Conservation (phyloP, 441 rosid genomes). For the Euphorbia schlechtendalii region DNA sequence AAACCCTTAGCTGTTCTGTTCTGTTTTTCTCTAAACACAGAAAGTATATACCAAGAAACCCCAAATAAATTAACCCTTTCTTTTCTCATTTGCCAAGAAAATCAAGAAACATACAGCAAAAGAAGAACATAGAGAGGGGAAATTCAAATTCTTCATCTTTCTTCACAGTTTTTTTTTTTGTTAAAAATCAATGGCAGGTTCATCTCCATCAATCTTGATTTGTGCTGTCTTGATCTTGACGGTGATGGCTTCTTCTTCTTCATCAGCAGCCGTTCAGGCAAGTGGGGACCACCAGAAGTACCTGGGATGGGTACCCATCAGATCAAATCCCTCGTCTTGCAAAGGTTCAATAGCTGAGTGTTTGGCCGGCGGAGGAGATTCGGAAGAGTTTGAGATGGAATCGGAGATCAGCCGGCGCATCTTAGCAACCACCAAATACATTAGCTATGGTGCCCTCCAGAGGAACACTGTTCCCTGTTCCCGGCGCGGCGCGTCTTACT, state of each 20-base stretch:
- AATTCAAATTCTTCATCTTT: background rate
- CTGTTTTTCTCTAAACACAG: background rate
- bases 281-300: slow-evolving; percentile 34
- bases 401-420: slow-evolving; percentile 75
- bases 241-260: slow-evolving; percentile 6
- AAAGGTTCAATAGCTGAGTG: slow-evolving; percentile 59
- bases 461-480: slow-evolving; percentile 90
- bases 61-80: no score
- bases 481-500: slow-evolving; percentile 88
- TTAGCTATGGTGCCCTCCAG: slow-evolving; percentile 90
- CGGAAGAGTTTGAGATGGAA: slow-evolving; percentile 71
- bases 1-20: slow-evolving; percentile 13
- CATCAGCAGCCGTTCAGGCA: slow-evolving; percentile 33
- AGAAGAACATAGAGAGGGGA: background rate
- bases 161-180: background rate
- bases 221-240: slow-evolving; percentile 29
- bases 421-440: slow-evolving; percentile 53
- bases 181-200: slow-evolving; percentile 24
- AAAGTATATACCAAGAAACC: no score
- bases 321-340: slow-evolving; percentile 22
- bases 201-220: slow-evolving; percentile 30
- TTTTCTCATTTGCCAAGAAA: no score
- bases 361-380: slow-evolving; percentile 24
- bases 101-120: background rate
- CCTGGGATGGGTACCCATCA: slow-evolving; percentile 42